Conservation (phyloP, 306 rosid genomes). For the Casuarina equisetifolia region DNA sequence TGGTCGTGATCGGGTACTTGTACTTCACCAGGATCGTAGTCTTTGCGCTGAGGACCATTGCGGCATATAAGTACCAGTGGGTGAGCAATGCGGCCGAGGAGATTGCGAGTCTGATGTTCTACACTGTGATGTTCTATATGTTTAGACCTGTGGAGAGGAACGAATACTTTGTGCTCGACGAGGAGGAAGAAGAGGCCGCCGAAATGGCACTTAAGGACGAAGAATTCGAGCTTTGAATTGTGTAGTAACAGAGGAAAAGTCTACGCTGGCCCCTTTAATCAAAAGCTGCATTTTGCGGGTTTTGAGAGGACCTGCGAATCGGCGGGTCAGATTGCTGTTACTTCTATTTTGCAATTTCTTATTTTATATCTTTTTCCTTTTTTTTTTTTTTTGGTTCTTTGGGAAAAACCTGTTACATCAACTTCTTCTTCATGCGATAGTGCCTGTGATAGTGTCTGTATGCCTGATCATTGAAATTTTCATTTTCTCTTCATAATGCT, state of each 20-base stretch:
- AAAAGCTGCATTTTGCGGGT: conserved; percentile 17
- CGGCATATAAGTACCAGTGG: conserved; percentile 94
- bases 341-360: conserved; percentile 9
- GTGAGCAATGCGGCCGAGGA: conserved; percentile 92
- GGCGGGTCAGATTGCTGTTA: conserved; percentile 39
- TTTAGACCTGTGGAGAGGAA: conserved; percentile 89
- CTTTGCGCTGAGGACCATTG: conserved; percentile 83
- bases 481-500: conserved; percentile 20
- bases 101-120: conserved; percentile 69
- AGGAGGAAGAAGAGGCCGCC: conserved; percentile 92
- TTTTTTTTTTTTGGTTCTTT: neutral
- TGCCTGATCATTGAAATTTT: conserved; percentile 26
- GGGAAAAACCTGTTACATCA: conserved; percentile 27
- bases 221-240: conserved; percentile 74
- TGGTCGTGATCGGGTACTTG: conserved; percentile 85
- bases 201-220: conserved; percentile 83
- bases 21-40: conserved; percentile 83
- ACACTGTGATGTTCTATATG: conserved; percentile 83
- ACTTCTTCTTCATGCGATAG: conserved; percentile 17
- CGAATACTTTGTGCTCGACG: conserved; percentile 84
- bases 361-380: conserved; percentile 10
- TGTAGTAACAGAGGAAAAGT: neutral
- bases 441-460: conserved; percentile 33
- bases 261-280: conserved; percentile 16
- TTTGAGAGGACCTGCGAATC: conserved; percentile 10